A percentile compares a stretch with the other conserved stretches of the same genome.
Evolutionary conservation across 1,284 basidiomycete species (phyloP).

Genomic region (Rhodotorula sp.): DNA sequence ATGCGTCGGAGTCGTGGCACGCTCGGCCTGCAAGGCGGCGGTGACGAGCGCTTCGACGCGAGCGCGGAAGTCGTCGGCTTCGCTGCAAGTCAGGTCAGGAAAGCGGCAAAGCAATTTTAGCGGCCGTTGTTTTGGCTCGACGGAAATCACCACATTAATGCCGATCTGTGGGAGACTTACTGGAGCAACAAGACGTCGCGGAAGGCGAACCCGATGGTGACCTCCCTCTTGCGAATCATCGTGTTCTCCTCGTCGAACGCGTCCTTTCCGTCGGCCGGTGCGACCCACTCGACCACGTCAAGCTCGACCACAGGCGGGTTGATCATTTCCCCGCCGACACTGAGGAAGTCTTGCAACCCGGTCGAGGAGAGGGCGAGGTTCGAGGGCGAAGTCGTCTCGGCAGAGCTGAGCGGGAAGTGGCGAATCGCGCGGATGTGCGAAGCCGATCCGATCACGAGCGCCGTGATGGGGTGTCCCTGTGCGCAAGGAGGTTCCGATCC

Average conservation of each 20-base stretch:
- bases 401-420: conserved; percentile 9
- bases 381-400: background rate
- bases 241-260: background rate
- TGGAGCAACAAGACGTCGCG: conserved; percentile 19
- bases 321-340: background rate
- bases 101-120: too few species aligned
- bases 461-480: conserved; percentile 21
- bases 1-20: background rate
- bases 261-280: background rate
- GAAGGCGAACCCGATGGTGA: conserved; percentile 20
- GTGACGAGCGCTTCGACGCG: background rate
- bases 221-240: conserved; percentile 6
- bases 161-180: background rate
- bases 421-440: conserved; percentile 4
- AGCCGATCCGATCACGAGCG: conserved; percentile 8
- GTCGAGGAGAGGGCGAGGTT: background rate
- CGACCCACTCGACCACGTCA: conserved; percentile 3
- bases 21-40: background rate
- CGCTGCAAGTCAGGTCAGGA: background rate
- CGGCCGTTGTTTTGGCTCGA: too few species aligned
- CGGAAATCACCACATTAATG: too few species aligned
- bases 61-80: conserved; percentile 11
- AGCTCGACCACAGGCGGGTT: conserved; percentile 21
- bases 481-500: too few species aligned
- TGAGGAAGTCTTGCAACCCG: background rate